phyloP scores from a whole-genome alignment of 257 asterid genomes.

The Primulina huaijiensis region DNA sequence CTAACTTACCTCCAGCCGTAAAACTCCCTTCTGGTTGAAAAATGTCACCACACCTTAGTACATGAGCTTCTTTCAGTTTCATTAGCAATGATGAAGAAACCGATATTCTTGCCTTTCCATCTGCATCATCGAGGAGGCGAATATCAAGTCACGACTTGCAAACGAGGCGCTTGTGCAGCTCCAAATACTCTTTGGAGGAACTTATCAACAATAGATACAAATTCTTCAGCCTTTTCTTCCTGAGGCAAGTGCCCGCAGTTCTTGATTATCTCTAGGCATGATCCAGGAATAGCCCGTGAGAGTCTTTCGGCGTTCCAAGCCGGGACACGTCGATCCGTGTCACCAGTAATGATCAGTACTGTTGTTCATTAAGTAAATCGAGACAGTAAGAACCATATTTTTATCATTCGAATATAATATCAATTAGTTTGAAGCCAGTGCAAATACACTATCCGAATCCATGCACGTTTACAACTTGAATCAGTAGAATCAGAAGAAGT shows the following conservation, averaged over 20 bases:
- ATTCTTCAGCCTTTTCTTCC: slow-evolving; percentile 85
- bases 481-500: background rate
- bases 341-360: slow-evolving; percentile 89
- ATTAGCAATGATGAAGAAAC: slow-evolving; percentile 2
- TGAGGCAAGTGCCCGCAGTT: slow-evolving; percentile 94
- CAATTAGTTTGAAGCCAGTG: background rate
- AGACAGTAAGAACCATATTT: slow-evolving; percentile 25
- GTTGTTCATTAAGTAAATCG: slow-evolving; percentile 26
- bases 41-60: slow-evolving; percentile 5
- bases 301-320: slow-evolving; percentile 82
- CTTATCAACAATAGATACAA: slow-evolving; percentile 60
- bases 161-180: slow-evolving; percentile 32
- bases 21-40: background rate
- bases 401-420: slow-evolving; percentile 8
- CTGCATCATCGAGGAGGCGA: slow-evolving; percentile 19
- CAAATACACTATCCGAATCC: background rate
- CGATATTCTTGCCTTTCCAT: slow-evolving; percentile 5
- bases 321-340: slow-evolving; percentile 86
- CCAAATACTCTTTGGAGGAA: slow-evolving; percentile 53
- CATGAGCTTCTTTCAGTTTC: slow-evolving; percentile 11
- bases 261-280: slow-evolving; percentile 63
- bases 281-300: slow-evolving; percentile 79
- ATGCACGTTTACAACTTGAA: background rate
- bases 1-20: background rate
- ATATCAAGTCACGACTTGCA: slow-evolving; percentile 54